Conservation (phyloP, 441 rosid species). For the Euphorbia corollata region DNA sequence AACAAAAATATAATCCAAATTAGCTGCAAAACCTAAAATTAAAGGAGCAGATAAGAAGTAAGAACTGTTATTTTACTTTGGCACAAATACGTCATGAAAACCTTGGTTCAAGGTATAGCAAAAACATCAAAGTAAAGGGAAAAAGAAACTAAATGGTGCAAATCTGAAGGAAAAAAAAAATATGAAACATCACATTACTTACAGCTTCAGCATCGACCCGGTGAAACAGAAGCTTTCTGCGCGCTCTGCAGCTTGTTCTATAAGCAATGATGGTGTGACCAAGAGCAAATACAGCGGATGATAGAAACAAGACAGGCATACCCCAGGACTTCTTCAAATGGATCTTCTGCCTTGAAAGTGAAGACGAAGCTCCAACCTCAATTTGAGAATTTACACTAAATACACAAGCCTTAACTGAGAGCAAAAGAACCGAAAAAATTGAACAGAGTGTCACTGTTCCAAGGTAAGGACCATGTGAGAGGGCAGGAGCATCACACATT, state of each 20-base stretch:
- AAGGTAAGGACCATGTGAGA: conserved; percentile 72
- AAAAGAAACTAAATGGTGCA: neutral
- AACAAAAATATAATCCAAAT: neutral
- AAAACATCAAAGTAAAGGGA: neutral
- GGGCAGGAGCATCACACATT: conserved; percentile 57
- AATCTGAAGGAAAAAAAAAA: conserved; percentile 1
- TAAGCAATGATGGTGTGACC: conserved; percentile 87
- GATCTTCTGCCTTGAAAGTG: conserved; percentile 62
- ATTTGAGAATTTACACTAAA: conserved; percentile 58
- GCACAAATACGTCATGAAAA: neutral
- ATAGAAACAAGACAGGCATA: conserved; percentile 92
- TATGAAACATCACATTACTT: conserved; percentile 22
- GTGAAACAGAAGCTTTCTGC: conserved; percentile 82
- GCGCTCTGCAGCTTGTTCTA: conserved; percentile 85
- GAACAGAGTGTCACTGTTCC: conserved; percentile 76
- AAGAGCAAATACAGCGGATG: conserved; percentile 81
- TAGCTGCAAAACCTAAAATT: neutral
- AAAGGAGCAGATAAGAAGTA: neutral
- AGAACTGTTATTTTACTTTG: neutral
- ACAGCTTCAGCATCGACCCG: conserved; percentile 90
- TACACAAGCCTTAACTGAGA: conserved; percentile 68
- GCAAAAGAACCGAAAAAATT: conserved; percentile 53
- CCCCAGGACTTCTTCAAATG: conserved; percentile 94
- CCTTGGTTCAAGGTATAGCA: neutral
- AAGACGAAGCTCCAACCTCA: conserved; percentile 54